Evolutionary conservation across 495 filamentous ascomycete genomes (phyloP).

Genomic region (Xylaria palmicola): DNA sequence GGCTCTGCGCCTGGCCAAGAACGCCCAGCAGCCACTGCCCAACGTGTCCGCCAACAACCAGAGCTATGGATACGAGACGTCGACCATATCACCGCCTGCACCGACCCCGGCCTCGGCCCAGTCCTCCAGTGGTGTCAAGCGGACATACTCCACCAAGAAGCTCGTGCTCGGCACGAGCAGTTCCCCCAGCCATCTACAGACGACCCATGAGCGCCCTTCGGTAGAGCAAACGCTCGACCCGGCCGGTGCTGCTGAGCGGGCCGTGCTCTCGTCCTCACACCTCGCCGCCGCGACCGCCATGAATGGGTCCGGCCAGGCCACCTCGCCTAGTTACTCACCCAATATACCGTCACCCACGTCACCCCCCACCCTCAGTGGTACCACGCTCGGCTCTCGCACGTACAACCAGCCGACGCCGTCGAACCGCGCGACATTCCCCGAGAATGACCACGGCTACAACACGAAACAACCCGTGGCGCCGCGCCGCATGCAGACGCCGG

Average conservation of each 20-base stretch:
- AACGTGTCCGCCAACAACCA: conserved; percentile 40
- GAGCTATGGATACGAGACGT: conserved; percentile 43
- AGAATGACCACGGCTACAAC: conserved; percentile 49
- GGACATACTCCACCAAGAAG: conserved; percentile 89
- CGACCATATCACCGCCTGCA: conserved; percentile 50
- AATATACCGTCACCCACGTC: conserved; percentile 85
- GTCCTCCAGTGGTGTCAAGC: conserved; percentile 56
- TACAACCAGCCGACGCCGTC: conserved; percentile 50
- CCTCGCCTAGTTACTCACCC: conserved; percentile 63
- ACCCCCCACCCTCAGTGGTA: conserved; percentile 50
- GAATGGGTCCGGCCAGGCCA: conserved; percentile 59
- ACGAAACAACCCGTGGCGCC: conserved; percentile 40
- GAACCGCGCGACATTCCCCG: conserved; percentile 45
- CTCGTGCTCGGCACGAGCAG: conserved; percentile 70
- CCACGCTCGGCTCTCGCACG: conserved; percentile 57
- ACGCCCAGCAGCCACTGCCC: conserved; percentile 84
- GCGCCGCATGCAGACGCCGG: conserved; percentile 52
- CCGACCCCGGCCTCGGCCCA: conserved; percentile 49
- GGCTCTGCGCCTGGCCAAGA: conserved; percentile 84
- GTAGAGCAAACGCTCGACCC: conserved; percentile 58
- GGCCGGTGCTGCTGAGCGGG: conserved; percentile 52
- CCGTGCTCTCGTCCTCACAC: conserved; percentile 72
- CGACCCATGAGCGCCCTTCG: conserved; percentile 52
- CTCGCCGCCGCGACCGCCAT: conserved; percentile 69
- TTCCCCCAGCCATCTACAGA: conserved; percentile 73